Conservation (phyloP, 208 protist species). For the Acanthamoeba rhysodes region DNA sequence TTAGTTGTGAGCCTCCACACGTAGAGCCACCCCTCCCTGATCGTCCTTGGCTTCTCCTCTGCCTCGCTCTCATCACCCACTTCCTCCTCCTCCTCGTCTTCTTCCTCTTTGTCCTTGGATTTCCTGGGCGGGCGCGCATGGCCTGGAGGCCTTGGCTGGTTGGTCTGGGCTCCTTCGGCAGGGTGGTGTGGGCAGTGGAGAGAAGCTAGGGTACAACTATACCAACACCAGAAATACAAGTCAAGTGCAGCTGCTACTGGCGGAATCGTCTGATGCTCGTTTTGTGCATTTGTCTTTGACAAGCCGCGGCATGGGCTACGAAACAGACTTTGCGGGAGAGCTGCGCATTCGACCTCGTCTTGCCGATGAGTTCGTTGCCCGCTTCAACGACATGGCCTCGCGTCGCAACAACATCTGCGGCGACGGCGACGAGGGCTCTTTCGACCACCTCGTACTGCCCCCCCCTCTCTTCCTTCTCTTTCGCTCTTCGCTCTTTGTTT, state of each 20-base stretch:
- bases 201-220: too few relatives aligned
- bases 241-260: too few relatives aligned
- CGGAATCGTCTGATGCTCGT: neutral
- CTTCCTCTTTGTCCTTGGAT: too few relatives aligned
- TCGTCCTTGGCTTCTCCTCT: too few relatives aligned
- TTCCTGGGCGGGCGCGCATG: too few relatives aligned
- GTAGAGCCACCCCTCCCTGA: too few relatives aligned
- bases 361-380: neutral
- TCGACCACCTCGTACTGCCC: neutral
- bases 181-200: fast-evolving
- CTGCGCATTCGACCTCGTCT: neutral
- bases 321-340: neutral
- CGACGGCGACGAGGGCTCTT: conserved; percentile 19
- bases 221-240: too few relatives aligned
- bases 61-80: too few relatives aligned
- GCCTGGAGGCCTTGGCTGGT: too few relatives aligned
- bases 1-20: too few relatives aligned
- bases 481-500: neutral
- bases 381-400: neutral
- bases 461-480: neutral
- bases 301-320: neutral
- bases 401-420: neutral
- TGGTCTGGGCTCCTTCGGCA: too few relatives aligned
- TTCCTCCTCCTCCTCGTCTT: too few relatives aligned
- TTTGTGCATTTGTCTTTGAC: neutral